Evolutionary conservation across 2,329 filamentous ascomycete genomes (phyloP), one percentile per base, ranked within the genome.

Genomic region (Myrmaecium sp.): DNA sequence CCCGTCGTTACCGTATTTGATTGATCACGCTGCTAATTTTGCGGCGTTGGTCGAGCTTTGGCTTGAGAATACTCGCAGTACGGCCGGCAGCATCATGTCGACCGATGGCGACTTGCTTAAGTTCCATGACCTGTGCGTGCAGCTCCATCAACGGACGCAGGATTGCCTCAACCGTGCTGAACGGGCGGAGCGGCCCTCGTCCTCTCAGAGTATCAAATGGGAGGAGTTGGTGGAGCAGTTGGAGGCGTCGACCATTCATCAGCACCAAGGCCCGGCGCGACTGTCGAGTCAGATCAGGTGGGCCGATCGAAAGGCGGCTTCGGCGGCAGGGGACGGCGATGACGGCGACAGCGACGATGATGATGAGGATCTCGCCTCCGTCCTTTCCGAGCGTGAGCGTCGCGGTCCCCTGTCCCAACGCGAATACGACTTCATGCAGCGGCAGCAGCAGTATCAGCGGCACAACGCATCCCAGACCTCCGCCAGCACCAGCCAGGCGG

Each of bases 1-100:
- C 41, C 86, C 84, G 0, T 89, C 80, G 23, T 60, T 98, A 9
- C 89, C 89, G 1, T 94, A 92, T 46, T 66, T 98, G 4, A 79
- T 98, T 34, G 89, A 98, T 39, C 75, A 84, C 35, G 72, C 83
- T 5, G 71, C 81, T 33, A 84, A 80, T 39, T 83, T 84, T 40
- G 82, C 89, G 1, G 74, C 75, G 19, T 56, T 98, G 11, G 75
- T 92, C 13, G 78, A 78, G 41, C 57, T 89, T 8, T 91, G 80
- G 80, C 62, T 77, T 1, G 74, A 81, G 25, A 52, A 60, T 25
- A 52, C 51, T 2, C 31, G 40, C 18, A 44, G 48, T 23, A 43
- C 36, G 13, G 42, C 49, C 4, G 43, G 44, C 15, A 53, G 54
- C 25, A 49, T 58, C 7, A 37, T 51, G 28, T 33, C 44, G 0